Conservation (phyloP, 176 grass and related monocot genomes). For the Juncus effusus region DNA sequence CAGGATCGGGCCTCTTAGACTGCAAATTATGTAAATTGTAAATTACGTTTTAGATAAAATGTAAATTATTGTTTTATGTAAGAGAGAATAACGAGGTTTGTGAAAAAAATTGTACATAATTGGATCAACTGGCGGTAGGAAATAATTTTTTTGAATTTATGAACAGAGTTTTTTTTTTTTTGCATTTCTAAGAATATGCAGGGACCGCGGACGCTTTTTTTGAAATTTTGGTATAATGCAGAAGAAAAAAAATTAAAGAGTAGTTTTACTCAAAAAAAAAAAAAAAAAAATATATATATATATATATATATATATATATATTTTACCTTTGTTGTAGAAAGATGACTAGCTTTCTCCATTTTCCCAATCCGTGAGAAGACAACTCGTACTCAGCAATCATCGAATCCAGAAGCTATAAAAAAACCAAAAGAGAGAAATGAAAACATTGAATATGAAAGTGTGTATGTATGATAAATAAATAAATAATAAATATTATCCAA, state of each 20-base stretch:
- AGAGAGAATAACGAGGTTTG: too few species aligned
- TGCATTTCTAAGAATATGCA: too few species aligned
- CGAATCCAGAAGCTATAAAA: conserved; percentile 61
- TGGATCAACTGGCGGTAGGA: too few species aligned
- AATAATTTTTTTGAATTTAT: too few species aligned
- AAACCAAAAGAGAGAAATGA: conserved; percentile 13
- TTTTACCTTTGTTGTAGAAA: conserved; percentile 80
- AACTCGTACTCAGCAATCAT: conserved; percentile 68
- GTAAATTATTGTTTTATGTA: not conserved
- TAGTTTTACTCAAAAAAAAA: conserved; percentile 1
- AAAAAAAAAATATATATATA: conserved; percentile 17
- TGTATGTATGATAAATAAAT: not conserved
- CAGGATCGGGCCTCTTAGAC: conserved; percentile 73
- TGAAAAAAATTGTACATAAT: too few species aligned
- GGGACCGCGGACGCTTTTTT: too few species aligned
- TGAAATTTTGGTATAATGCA: too few species aligned
- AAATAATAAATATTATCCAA: not conserved
- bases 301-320: conserved; percentile 15
- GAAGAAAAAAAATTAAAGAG: not conserved
- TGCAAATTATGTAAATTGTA: conserved; percentile 30
- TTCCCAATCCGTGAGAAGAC: conserved; percentile 64
- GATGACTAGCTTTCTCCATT: conserved; percentile 70
- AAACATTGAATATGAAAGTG: conserved; percentile 1
- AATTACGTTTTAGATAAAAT: conserved; percentile 24
- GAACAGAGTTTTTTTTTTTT: too few species aligned